Evolutionary conservation across 768 basidiomycete genomes (phyloP), one percentile per base, ranked within the genome.

Genomic region (Calvatia gigantea): DNA sequence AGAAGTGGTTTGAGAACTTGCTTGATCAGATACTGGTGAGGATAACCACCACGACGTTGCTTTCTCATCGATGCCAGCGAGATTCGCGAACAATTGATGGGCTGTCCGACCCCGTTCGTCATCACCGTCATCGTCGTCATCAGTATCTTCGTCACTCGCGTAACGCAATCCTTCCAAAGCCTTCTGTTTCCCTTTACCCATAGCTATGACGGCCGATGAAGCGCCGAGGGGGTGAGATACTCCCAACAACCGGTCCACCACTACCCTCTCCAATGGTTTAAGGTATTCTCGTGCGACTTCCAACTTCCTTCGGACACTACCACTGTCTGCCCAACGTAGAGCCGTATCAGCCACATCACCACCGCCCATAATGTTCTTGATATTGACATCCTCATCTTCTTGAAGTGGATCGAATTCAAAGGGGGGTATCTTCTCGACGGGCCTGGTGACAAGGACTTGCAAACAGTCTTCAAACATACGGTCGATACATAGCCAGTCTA

Each of bases 401-500:
- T 66, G 58, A 6, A 56, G 57, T 35, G 61, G 60, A 12, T 53
- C 45, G 7, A 49, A 46, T 0, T n/a, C 35, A 17, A 55, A 48
- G 5, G 45, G 27, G 3, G 23, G 19, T 29, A 69, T 51, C 17
- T 32, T 31, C 12, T 23, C 43, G 35, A 50, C 28, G n/a, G 46
- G 29, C 15, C 28, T 27, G 17, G 19, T 38, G 9, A 51, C 35
- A 4, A 42, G 2, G n/a, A 37, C 29, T n/a, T 56, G 58, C 19
- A 96, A 70, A 58, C 78, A 85, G 27, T 73, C 73, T 0, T 73
- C 73, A 63, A 97, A 94, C 72, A 91, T 83, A 5, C 73, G 66
- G 19, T 85, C 76, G 60, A 95, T 84, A 52, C 78, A 82, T 2
- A 79, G 76, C 83, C 89, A 94, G 62, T 97, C 94, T 7, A 89